phyloP scores from a whole-genome alignment of 768 basidiomycete genomes.

The Boletus patriciae region DNA sequence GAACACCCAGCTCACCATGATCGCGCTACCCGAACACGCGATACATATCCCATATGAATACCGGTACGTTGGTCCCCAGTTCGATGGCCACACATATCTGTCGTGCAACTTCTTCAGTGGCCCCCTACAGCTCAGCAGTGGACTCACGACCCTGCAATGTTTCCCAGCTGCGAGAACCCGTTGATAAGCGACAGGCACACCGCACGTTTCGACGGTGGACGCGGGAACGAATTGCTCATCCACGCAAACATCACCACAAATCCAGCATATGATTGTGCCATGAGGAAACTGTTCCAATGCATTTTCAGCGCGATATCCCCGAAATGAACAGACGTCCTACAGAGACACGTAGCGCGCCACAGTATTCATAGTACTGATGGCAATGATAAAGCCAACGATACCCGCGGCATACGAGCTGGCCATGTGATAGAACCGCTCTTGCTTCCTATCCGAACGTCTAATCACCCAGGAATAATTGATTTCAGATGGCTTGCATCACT shows the following conservation, averaged over 20 bases:
- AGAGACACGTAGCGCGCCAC: slow-evolving; percentile 64
- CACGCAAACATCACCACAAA: slow-evolving; percentile 62
- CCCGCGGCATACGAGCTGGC: slow-evolving; percentile 51
- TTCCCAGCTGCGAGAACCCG: slow-evolving; percentile 79
- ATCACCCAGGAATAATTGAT: background rate
- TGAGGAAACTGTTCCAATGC: slow-evolving; percentile 55
- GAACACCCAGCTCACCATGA: slow-evolving; percentile 52
- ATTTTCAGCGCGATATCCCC: slow-evolving; percentile 6
- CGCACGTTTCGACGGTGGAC: slow-evolving; percentile 81
- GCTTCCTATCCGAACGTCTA: slow-evolving; percentile 67
- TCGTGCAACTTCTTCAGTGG: slow-evolving; percentile 1
- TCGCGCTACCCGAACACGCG: slow-evolving; percentile 49
- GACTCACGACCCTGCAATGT: slow-evolving; percentile 78
- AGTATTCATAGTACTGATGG: slow-evolving; percentile 63
- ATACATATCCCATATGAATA: slow-evolving; percentile 76
- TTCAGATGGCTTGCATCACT: background rate
- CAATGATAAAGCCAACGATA: slow-evolving; percentile 66
- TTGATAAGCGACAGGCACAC: slow-evolving; percentile 82
- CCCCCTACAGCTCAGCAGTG: background rate
- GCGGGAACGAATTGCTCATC: slow-evolving; percentile 62
- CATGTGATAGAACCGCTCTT: slow-evolving; percentile 76
- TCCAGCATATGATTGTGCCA: slow-evolving; percentile 72
- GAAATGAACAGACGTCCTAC: slow-evolving; percentile 36
- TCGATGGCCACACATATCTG: slow-evolving; percentile 64
- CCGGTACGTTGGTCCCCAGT: slow-evolving; percentile 72